phyloP scores from a whole-genome alignment of 2,329 filamentous ascomycete species.

The Botrytis fragariae region DNA sequence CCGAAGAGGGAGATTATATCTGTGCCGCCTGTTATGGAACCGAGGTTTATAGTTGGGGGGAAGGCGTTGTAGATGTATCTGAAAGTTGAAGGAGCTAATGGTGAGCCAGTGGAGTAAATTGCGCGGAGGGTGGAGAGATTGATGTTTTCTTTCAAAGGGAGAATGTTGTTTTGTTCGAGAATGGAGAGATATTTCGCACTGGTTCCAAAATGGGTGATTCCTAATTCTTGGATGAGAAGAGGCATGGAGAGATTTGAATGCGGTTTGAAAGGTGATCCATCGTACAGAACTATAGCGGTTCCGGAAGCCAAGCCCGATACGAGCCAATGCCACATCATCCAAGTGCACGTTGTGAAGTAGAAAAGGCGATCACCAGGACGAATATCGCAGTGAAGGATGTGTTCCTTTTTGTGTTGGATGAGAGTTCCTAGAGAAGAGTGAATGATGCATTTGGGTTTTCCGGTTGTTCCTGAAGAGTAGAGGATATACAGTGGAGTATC shows the following conservation, averaged over 20 bases:
- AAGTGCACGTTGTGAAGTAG: constrained; percentile 92
- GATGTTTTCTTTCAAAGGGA: constrained; percentile 50
- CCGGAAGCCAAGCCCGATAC: constrained; percentile 82
- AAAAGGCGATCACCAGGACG: constrained; percentile 70
- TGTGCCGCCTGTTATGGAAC: constrained; percentile 91
- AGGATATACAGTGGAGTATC: constrained; percentile 92
- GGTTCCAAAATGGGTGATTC: constrained; percentile 91
- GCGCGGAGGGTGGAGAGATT: constrained; percentile 68
- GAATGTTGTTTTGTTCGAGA: constrained; percentile 73
- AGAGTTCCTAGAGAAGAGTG: constrained; percentile 88
- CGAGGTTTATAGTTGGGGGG: constrained; percentile 76
- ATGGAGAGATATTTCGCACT: constrained; percentile 90
- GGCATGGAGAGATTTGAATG: constrained; percentile 80
- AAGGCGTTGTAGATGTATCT: constrained; percentile 79
- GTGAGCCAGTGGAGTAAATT: constrained; percentile 92
- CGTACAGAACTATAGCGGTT: constrained; percentile 81
- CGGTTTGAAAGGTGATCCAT: constrained; percentile 85
- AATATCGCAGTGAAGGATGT: constrained; percentile 82
- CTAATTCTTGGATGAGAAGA: constrained; percentile 72
- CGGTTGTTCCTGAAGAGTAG: constrained; percentile 89
- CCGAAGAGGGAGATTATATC: constrained; percentile 97
- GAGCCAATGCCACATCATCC: constrained; percentile 99
- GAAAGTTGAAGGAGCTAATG: constrained; percentile 89
- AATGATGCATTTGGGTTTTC: constrained; percentile 86
- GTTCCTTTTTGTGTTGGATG: constrained; percentile 96